Base-by-base conservation (phyloP, 257 asterid species). In the Fraxinus quadrangulata region DNA sequence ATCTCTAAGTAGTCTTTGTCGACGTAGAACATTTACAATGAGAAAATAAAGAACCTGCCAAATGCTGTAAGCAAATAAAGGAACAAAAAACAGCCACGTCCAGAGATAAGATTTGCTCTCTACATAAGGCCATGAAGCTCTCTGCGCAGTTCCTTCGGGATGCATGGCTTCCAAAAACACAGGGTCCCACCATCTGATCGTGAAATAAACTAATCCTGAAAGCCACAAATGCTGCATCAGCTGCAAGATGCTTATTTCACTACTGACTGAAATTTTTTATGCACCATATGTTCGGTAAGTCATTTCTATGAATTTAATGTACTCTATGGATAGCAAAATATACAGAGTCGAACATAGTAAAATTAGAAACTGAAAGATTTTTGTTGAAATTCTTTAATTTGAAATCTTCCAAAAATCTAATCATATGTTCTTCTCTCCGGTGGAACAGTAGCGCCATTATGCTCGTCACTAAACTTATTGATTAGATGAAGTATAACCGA, bases 111-210 rank as follows among this genome's bases (percentile, higher is more conserved):
- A 82, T 78, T 87, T 89, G 94, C 84, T 87, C 81, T 93, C 99
- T 14, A 75, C 87, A 78, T 92, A 89, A 63, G 99, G 96, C 95
- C 97, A 92, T 73, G 98, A 87, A 70, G 87, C 87, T 85, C 97
- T 88, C 49, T 79, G 75, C 8, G 86, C 85, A 24, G 90, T 87
- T 73, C 97, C 98, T 67, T 85, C 93, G 0, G 98, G 96, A 75
- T 86, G 97, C 99, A 93, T 92, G 70, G 98, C 98, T 81, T 83
- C 97, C 72, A 91, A 87, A 73, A 79, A 93, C 61, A 76, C 88
- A 2, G 99, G 97, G 80, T 93, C 97, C 98, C 99, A 93, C 99
- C 99, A 96, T 75, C 99, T 89, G 68, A 96, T 92, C 26, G 98
- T 96, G 90, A 96, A 93, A 91, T 88, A 93, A 81, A 96, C 99